Percentiles rank a stretch among this genome's conserved stretches.
Evolutionary conservation across 257 asterid genomes (phyloP).

Genomic region (Cinchona pubescens): DNA sequence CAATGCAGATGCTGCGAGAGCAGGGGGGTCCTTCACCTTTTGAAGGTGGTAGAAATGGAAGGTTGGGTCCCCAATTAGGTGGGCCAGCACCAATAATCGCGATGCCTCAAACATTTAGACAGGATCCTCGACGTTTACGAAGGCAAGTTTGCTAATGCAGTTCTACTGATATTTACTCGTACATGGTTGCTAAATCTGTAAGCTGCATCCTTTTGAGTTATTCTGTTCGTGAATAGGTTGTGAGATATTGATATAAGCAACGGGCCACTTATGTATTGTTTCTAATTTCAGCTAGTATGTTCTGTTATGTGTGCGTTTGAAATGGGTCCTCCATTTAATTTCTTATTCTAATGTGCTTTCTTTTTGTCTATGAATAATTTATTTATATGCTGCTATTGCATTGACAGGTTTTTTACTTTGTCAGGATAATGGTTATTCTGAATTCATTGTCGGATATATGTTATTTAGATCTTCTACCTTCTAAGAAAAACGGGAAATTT

Average conservation of each 20-base stretch:
- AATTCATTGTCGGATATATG: background rate
- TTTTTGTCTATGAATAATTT: background rate
- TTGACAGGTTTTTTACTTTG: background rate
- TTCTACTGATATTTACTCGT: background rate
- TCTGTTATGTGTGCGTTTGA: background rate
- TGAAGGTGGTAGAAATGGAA: conserved; percentile 81
- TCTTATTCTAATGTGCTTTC: background rate
- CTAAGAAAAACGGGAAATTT: background rate
- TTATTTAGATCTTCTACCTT: background rate
- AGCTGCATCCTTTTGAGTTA: background rate
- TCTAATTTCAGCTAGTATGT: background rate
- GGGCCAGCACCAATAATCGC: conserved; percentile 77
- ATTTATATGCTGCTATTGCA: background rate
- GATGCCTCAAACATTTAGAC: conserved; percentile 69
- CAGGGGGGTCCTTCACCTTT: conserved; percentile 90
- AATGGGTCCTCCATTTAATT: too few species aligned
- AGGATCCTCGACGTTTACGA: conserved; percentile 94
- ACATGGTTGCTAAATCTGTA: background rate
- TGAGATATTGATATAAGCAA: background rate
- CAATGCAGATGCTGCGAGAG: conserved; percentile 93
- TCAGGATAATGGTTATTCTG: background rate
- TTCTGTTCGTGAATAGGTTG: background rate
- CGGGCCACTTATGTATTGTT: background rate
- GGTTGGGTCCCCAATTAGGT: conserved; percentile 59
- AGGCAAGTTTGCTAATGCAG: conserved; percentile 45